Percentiles rank a stretch among this genome's conserved stretches.
These are phyloP conservation scores for Amaranthus hypochondriacus DNA, from an alignment of 148 eudicot species.

Conservation along the genomic window DNA sequence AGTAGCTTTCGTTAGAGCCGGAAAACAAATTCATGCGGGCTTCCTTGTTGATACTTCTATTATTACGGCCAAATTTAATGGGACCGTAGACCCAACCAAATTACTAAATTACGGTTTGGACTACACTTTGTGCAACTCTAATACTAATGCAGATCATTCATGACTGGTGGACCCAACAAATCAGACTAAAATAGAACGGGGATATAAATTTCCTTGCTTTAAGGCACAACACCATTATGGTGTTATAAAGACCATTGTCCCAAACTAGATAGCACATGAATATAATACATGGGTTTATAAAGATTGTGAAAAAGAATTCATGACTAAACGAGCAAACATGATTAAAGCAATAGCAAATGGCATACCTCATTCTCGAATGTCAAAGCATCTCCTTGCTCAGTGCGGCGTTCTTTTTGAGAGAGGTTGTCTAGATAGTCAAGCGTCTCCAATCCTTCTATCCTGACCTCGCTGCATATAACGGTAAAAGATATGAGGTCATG, in stretches of 20 bases:
- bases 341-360: not conserved
- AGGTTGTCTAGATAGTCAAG: slow-evolving; percentile 71
- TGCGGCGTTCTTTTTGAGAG: slow-evolving; percentile 47
- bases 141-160: too few relatives aligned
- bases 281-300: not conserved
- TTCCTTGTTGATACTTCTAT: too few relatives aligned
- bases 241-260: too few relatives aligned
- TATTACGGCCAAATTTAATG: too few relatives aligned
- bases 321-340: not conserved
- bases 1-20: not conserved
- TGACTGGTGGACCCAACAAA: too few relatives aligned
- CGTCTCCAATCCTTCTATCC: slow-evolving; percentile 83
- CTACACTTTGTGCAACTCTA: too few relatives aligned
- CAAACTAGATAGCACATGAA: not conserved
- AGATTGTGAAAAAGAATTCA: not conserved
- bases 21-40: too few relatives aligned
- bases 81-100: too few relatives aligned
- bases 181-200: too few relatives aligned
- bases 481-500: not conserved
- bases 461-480: slow-evolving; percentile 54
- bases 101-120: too few relatives aligned
- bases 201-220: too few relatives aligned
- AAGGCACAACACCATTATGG: too few relatives aligned
- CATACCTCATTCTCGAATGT: slow-evolving; percentile 85
- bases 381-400: slow-evolving; percentile 85